A percentile compares a stretch with the other conserved stretches of the same genome.
Conservation (phyloP, 192 early-diverging fungal species). For the Thamnidium elegans region DNA sequence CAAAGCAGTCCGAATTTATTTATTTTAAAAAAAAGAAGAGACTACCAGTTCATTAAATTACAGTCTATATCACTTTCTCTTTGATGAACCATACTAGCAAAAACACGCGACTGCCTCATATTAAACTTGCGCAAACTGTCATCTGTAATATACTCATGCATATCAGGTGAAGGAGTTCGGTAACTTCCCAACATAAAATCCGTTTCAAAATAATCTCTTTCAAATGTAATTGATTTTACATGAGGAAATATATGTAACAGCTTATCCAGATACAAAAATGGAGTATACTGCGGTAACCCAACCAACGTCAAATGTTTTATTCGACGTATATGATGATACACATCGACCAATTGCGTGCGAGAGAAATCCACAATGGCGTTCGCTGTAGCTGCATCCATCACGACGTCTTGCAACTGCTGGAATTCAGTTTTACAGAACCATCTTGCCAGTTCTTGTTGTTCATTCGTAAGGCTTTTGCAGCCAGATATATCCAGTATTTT, state of each 20-base stretch:
- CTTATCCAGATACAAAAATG: background rate
- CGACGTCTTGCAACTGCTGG: background rate
- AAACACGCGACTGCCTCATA: no score
- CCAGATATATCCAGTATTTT: conserved; percentile 2
- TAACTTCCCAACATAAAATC: conserved; percentile 2
- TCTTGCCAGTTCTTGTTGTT: background rate
- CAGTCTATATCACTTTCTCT: no score
- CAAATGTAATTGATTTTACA: background rate
- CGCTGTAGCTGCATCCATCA: background rate
- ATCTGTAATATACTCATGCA: background rate
- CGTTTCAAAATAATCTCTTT: conserved; percentile 7
- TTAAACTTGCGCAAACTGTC: no score
- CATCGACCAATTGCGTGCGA: no score
- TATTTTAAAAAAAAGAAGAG: no score
- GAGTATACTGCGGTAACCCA: background rate
- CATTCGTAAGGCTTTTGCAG: background rate
- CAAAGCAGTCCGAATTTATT: no score
- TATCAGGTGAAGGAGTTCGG: background rate
- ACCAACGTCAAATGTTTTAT: no score
- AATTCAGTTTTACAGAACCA: background rate
- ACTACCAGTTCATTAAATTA: no score
- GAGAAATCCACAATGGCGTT: conserved; percentile 1
- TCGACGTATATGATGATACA: no score
- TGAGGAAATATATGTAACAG: conserved; percentile 1
- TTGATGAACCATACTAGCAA: no score